Evolutionary conservation across 495 filamentous ascomycete genomes (phyloP), one percentile per base, ranked within the genome.

Genomic region (Podospora bellae-mahoneyi): DNA sequence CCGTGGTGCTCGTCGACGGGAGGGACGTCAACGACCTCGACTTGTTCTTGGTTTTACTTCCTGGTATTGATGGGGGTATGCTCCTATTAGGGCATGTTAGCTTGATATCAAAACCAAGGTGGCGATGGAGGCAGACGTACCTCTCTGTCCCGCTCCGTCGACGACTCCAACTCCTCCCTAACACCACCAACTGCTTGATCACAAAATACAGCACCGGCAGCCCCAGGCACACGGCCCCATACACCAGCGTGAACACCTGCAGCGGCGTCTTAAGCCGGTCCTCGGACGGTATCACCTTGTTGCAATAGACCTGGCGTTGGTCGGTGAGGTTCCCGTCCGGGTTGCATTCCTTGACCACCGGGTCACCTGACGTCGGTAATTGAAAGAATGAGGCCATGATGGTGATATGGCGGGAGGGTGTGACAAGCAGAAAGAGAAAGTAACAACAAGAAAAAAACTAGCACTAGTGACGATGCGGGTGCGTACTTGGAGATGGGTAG

Each of bases 311-410:
- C 63, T 58, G 72, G 18, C 70, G 66, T 1, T 48, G 18, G 27
- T 48, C 61, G 9, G 32, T 19, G 7, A 60, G 54, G 23, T 55
- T 32, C 23, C 60, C 48, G 15, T 10, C 18, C 32, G 4, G 23
- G 34, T 68, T 67, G 66, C 72, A 76, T 5, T 59, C 67, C 26
- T 48, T 53, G 34, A 74, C 65, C 9, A 71, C 72, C n/a, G 74
- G 72, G 62, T 76, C 74, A 58, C 70, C 72, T 16, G 72, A 71
- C 16, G 59, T 68, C 4, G 64, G 66, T 18, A 69, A 69, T 62
- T 72, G 72, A 54, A 76, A 70, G 64, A 73, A 70, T 18, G 72
- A 76, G 5, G 72, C 72, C 74, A 76, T 76, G 44, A 54, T 64
- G 30, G 30, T 28, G 34, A 28, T 23, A 23, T 5, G 20, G 27